Conservation (phyloP, 805 yeast species). For the Metschnikowia gelsemii region DNA sequence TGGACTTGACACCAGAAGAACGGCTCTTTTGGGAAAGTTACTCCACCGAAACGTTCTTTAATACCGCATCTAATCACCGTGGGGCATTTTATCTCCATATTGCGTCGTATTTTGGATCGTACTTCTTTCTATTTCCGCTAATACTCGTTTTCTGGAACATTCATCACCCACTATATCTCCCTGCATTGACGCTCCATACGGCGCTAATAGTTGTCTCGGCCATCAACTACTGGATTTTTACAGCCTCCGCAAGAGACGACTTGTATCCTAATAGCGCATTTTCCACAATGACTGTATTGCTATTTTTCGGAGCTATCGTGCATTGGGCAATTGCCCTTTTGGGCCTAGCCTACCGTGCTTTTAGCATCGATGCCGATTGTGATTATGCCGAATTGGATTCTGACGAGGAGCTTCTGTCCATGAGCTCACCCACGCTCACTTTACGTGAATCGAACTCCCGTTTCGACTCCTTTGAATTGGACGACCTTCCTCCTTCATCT, state of each 20-base stretch:
- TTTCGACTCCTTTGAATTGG: conserved; percentile 27
- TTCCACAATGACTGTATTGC: conserved; percentile 58
- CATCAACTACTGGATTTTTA: conserved; percentile 55
- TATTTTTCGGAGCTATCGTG: conserved; percentile 50
- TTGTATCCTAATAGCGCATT: conserved; percentile 80
- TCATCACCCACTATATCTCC: conserved; percentile 44
- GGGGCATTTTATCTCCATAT: conserved; percentile 57
- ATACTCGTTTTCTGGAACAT: conserved; percentile 62
- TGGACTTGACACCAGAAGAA: conserved; percentile 69
- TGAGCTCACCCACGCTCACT: conserved; percentile 17
- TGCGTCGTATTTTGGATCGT: conserved; percentile 40
- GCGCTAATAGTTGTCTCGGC: conserved; percentile 49
- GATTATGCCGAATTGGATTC: conserved; percentile 18
- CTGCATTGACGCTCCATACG: conserved; percentile 41
- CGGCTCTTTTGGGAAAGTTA: conserved; percentile 74
- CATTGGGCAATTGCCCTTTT: conserved; percentile 60
- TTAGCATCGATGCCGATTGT: conserved; percentile 12
- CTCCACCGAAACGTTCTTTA: conserved; percentile 74
- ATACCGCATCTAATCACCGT: conserved; percentile 48
- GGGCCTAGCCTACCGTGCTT: conserved; percentile 43
- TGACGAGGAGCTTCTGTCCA: conserved; percentile 17
- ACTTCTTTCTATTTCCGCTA: conserved; percentile 64
- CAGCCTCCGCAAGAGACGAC: conserved; percentile 50
- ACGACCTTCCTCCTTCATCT: conserved; percentile 8
- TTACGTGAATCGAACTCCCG: conserved; percentile 17